phyloP scores from a whole-genome alignment of 1,139 yeast species.

The Pichia sp. region DNA sequence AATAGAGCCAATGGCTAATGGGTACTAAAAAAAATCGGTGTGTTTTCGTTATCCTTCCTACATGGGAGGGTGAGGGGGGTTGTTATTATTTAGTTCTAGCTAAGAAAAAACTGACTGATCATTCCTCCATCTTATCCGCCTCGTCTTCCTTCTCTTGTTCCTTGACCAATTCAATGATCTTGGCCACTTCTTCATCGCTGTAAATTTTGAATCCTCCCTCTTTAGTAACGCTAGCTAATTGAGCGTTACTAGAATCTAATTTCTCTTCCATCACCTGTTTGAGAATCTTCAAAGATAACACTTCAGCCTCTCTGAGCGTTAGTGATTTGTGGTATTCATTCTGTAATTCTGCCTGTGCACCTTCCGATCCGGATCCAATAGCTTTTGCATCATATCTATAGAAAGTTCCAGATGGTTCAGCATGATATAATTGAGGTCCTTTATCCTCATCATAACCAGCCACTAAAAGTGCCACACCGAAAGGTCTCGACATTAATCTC shows the following conservation, averaged over 20 bases:
- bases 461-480: slow-evolving; percentile 94
- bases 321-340: slow-evolving; percentile 93
- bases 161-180: slow-evolving; percentile 66
- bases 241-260: slow-evolving; percentile 91
- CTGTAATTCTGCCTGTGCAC: slow-evolving; percentile 97
- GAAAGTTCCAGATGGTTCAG: slow-evolving; percentile 99
- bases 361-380: slow-evolving; percentile 97
- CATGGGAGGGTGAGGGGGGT: too few species aligned
- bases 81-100: too few species aligned
- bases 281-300: slow-evolving; percentile 78
- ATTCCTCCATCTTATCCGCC: slow-evolving; percentile 13
- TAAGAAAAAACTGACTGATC: too few species aligned
- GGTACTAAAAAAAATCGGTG: too few species aligned
- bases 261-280: slow-evolving; percentile 99
- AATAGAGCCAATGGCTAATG: too few species aligned
- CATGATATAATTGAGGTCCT: slow-evolving; percentile 95
- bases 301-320: slow-evolving; percentile 91
- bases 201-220: slow-evolving; percentile 86
- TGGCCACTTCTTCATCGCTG: slow-evolving; percentile 75
- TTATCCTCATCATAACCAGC: slow-evolving; percentile 91
- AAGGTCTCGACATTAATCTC: slow-evolving; percentile 96
- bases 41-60: too few species aligned
- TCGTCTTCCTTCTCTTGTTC: slow-evolving; percentile 56
- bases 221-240: slow-evolving; percentile 85
- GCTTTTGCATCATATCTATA: slow-evolving; percentile 98